Conservation (phyloP, 305 asterid species). For the Fraxinus velutina region DNA sequence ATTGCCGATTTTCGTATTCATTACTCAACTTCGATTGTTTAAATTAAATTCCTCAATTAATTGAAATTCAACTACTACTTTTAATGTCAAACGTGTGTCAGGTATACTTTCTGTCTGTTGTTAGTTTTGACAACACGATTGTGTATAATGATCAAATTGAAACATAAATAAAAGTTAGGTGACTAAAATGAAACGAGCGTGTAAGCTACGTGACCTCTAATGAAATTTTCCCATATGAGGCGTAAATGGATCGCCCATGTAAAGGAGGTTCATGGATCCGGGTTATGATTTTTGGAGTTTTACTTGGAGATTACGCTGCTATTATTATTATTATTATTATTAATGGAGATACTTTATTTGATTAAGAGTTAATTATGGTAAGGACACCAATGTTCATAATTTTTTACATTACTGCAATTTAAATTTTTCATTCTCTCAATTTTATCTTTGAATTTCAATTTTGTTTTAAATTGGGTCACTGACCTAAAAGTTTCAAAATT, state of each 20-base stretch:
- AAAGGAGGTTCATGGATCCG: background rate
- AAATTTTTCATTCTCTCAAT: background rate
- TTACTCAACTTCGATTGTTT: background rate
- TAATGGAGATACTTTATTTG: background rate
- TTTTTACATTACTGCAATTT: background rate
- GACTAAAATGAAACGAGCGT: background rate
- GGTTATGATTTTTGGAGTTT: slow-evolving; percentile 29
- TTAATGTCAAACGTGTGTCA: background rate
- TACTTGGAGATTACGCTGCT: slow-evolving; percentile 4
- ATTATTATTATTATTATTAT: background rate
- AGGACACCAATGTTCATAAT: background rate
- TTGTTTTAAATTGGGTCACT: too few relatives aligned
- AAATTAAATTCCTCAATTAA: background rate
- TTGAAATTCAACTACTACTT: background rate
- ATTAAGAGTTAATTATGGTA: background rate
- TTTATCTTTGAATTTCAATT: background rate
- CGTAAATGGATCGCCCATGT: background rate
- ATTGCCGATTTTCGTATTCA: background rate
- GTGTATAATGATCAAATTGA: background rate
- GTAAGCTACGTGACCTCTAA: background rate
- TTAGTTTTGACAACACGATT: background rate
- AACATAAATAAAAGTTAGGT: background rate
- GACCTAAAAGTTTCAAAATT: background rate
- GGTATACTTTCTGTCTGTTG: background rate
- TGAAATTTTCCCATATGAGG: background rate